phyloP scores from a whole-genome alignment of 2,329 filamentous ascomycete genomes.

The Xylaria polymorpha region DNA sequence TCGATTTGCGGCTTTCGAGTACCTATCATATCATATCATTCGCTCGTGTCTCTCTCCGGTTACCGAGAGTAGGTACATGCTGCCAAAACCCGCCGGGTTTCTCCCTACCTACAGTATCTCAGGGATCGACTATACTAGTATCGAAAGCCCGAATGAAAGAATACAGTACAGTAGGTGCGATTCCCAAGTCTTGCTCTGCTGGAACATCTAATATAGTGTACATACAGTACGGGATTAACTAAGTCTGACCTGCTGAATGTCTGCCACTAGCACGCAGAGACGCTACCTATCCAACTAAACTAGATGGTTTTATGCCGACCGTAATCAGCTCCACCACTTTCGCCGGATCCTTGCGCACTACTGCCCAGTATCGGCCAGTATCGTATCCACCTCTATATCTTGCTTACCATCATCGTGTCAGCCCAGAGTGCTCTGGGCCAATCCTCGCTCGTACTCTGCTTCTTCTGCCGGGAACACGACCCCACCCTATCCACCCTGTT shows the following conservation, averaged over 20 bases:
- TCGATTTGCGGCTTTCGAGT: background rate
- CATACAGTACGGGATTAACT: slow-evolving; percentile 11
- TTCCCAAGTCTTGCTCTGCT: slow-evolving; percentile 10
- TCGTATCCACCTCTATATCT: slow-evolving; percentile 30
- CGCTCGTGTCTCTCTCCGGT: slow-evolving; percentile 8
- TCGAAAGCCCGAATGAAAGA: background rate
- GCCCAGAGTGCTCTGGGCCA: slow-evolving; percentile 47
- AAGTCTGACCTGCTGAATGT: slow-evolving; percentile 11
- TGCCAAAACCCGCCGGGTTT: background rate
- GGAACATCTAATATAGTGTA: slow-evolving; percentile 17
- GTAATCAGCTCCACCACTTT: slow-evolving; percentile 29
- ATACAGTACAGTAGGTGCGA: slow-evolving; percentile 7
- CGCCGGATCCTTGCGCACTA: slow-evolving; percentile 28
- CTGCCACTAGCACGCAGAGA: slow-evolving; percentile 9
- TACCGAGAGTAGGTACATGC: slow-evolving; percentile 9
- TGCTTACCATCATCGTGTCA: slow-evolving; percentile 48
- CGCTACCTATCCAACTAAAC: slow-evolving; percentile 26
- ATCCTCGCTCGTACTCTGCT: slow-evolving; percentile 44
- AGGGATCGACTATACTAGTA: background rate
- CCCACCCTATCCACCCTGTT: slow-evolving; percentile 33
- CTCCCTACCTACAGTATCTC: slow-evolving; percentile 1
- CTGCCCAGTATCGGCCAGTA: too few species aligned
- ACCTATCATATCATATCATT: background rate
- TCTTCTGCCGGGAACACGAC: slow-evolving; percentile 37
- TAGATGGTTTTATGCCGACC: slow-evolving; percentile 25